Conservation (phyloP, 2,329 filamentous ascomycete species). For the Herpomyces periplanetae region DNA sequence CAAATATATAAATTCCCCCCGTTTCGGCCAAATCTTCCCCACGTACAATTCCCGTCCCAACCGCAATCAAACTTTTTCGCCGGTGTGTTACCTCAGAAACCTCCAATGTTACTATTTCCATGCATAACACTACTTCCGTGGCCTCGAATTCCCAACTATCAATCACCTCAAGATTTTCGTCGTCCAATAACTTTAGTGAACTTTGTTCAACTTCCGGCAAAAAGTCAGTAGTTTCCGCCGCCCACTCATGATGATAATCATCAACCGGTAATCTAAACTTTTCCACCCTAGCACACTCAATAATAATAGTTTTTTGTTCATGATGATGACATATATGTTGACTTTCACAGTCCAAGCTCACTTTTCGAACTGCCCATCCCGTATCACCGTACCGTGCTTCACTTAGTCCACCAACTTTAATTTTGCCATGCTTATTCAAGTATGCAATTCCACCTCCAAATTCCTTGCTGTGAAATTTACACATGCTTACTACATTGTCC, state of each 20-base stretch:
- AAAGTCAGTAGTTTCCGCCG: slow-evolving; percentile 20
- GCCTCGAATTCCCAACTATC: slow-evolving; percentile 29
- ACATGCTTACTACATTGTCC: too few relatives aligned
- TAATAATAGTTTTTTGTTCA: slow-evolving; percentile 29
- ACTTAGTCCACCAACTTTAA: too few relatives aligned
- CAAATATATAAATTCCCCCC: slow-evolving; percentile 57
- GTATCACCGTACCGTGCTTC: slow-evolving; percentile 25
- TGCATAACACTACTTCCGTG: slow-evolving; percentile 35
- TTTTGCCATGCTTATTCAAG: too few relatives aligned
- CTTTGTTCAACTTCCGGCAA: slow-evolving; percentile 29
- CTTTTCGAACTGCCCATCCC: slow-evolving; percentile 30
- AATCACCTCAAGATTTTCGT: slow-evolving; percentile 34
- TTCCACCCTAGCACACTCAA: slow-evolving; percentile 24
- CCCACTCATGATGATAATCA: slow-evolving; percentile 44
- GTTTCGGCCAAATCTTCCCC: slow-evolving; percentile 65
- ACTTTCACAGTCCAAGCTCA: slow-evolving; percentile 26
- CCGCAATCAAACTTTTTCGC: slow-evolving; percentile 35
- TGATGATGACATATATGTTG: slow-evolving; percentile 35
- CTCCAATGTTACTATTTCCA: slow-evolving; percentile 51
- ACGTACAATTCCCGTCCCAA: slow-evolving; percentile 48
- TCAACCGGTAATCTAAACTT: slow-evolving; percentile 55
- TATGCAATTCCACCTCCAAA: too few relatives aligned
- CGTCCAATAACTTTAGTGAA: slow-evolving; percentile 35
- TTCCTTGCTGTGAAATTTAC: too few relatives aligned
- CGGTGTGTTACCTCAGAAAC: slow-evolving; percentile 68